phyloP scores from a whole-genome alignment of 176 grass and related monocot genomes.

The Cenchrus purpureus region DNA sequence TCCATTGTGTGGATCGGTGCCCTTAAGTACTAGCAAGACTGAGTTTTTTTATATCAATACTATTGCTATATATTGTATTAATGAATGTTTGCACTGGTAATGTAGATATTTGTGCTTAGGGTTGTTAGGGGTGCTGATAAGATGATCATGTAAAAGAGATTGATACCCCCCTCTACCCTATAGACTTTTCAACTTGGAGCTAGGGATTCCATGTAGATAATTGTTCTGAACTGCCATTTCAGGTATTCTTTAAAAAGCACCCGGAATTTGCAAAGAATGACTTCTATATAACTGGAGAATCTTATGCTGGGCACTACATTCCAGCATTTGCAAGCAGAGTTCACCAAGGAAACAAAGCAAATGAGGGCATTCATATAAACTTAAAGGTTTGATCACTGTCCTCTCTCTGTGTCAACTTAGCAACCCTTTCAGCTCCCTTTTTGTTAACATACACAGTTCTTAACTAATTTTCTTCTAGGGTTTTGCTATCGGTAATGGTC shows the following conservation, averaged over 20 bases:
- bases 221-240: constrained; percentile 25
- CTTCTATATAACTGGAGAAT: constrained; percentile 94
- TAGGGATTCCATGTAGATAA: not conserved
- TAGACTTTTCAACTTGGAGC: not conserved
- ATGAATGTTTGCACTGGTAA: not conserved
- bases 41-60: not conserved
- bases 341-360: constrained; percentile 89
- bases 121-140: not conserved
- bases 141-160: not conserved
- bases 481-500: constrained; percentile 92
- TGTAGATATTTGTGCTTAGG: not conserved
- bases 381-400: constrained; percentile 61
- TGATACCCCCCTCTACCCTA: not conserved
- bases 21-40: not conserved
- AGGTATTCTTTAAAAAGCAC: constrained; percentile 92
- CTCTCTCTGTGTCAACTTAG: not conserved
- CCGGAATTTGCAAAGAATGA: constrained; percentile 75
- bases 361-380: constrained; percentile 90
- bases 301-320: constrained; percentile 98
- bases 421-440: not conserved
- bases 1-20: not conserved
- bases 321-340: constrained; percentile 85
- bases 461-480: constrained; percentile 53
- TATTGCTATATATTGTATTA: not conserved
- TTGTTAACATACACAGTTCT: not conserved